These are phyloP conservation scores for Fistulina hepatica DNA, from an alignment of 1,284 basidiomycete genomes.

Conservation along the genomic window DNA sequence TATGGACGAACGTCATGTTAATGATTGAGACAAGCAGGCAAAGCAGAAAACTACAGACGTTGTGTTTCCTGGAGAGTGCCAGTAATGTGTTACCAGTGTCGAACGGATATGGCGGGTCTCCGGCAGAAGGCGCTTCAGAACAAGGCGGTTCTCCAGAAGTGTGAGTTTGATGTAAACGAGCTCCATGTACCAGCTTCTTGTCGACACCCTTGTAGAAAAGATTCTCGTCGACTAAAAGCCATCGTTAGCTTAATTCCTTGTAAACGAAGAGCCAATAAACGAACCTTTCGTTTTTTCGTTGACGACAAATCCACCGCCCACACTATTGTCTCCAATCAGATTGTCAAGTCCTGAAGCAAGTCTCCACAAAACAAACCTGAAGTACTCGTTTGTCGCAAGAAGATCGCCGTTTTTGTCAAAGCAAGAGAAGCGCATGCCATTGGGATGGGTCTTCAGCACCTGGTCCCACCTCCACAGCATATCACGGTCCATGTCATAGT, in stretches of 20 bases:
- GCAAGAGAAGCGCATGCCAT: constrained; percentile 87
- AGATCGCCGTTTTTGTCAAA: constrained; percentile 76
- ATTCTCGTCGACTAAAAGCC: constrained; percentile 71
- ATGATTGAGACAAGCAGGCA: constrained; percentile 6
- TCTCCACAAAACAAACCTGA: constrained; percentile 42
- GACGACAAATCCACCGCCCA: constrained; percentile 87
- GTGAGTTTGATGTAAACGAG: constrained; percentile 55
- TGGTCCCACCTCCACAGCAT: constrained; percentile 88
- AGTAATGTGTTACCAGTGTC: constrained; percentile 72
- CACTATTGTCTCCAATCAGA: constrained; percentile 36
- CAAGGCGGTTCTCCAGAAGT: constrained; percentile 12
- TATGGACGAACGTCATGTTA: not conserved
- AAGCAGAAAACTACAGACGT: constrained; percentile 52
- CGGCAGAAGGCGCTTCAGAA: constrained; percentile 14
- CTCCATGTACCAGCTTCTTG: constrained; percentile 66
- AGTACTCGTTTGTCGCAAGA: constrained; percentile 93
- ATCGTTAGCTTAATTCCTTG: constrained; percentile 5
- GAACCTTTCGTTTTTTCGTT: constrained; percentile 79
- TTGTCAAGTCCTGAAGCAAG: not conserved
- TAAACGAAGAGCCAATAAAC: constrained; percentile 2
- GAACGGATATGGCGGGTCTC: constrained; percentile 67
- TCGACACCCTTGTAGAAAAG: constrained; percentile 95
- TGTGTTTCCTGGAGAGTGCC: constrained; percentile 71
- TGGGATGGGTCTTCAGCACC: constrained; percentile 72
- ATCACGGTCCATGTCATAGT: constrained; percentile 81